Evolutionary conservation across 2,329 filamentous ascomycete genomes (phyloP), one percentile per base, ranked within the genome.

Genomic region (Venturia asperata): DNA sequence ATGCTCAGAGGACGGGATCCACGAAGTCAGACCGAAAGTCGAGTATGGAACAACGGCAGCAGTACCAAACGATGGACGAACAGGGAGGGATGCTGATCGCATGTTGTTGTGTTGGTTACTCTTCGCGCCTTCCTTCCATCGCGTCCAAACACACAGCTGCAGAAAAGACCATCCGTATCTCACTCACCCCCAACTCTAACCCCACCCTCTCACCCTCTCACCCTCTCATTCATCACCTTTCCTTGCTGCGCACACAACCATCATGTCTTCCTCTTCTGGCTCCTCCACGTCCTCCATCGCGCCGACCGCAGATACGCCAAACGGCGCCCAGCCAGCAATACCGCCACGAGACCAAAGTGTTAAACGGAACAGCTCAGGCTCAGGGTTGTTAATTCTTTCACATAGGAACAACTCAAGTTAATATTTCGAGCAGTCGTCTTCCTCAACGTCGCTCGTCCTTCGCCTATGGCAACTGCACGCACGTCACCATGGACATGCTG

Each of bases 401-500:
- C 21, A 13, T 4, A 27, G 1, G 13, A 21, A 52, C 24, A 21
- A 27, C 15, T 30, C 17, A n/a, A 11, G 27, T 43, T 34, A 39
- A 63, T 39, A 34, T 37, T 5, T 13, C 27, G 9, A 11, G 13
- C 11, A 63, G 43, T 37, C 62, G 21, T 10, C 62, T 24, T 55
- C 27, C 41, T 19, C 62, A 10, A 39, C 62, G 34, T 17, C 42
- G 21, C 19, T 21, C 34, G 5, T 13, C 62, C 17, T 74, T 58
- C 19, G 17, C 21, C 19, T 58, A 58, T 21, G 52, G 52, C 27
- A 58, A 17, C 66, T 92, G 89, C 74, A 89, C 85, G 2, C 89
- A 92, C 71, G 76, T 85, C 58, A 85, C 81, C 65, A 87, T 91
- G 82, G 83, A 85, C 11, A 84, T 87, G 37, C 74, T 90, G 56